A percentile compares a stretch with the other conserved stretches of the same genome.
Evolutionary conservation across 345 rosid genomes (phyloP).

Genomic region (Populus tremula): DNA sequence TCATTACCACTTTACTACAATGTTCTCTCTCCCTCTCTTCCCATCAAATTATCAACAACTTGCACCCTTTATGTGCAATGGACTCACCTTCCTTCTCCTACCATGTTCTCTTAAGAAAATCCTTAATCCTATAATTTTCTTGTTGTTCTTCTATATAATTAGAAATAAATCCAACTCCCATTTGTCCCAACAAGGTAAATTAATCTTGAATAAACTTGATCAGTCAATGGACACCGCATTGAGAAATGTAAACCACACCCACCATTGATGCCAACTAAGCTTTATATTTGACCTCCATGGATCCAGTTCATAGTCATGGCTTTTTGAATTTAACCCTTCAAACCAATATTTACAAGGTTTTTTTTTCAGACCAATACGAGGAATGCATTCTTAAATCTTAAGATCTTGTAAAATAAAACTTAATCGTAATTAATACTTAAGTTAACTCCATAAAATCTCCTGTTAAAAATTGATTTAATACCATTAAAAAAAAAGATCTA

Average conservation of each 20-base stretch:
- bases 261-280: conserved; percentile 9
- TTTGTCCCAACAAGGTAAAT: not conserved
- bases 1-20: not conserved
- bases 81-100: not conserved
- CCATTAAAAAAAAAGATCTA: too few relatives aligned
- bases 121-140: not conserved
- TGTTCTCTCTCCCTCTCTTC: not conserved
- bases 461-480: too few relatives aligned
- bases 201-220: not conserved
- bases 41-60: conserved; percentile 15
- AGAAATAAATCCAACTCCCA: too few relatives aligned
- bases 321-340: too few relatives aligned
- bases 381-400: too few relatives aligned
- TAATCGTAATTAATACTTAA: too few relatives aligned
- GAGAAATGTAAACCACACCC: not conserved
- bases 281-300: not conserved
- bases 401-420: too few relatives aligned
- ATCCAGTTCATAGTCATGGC: not conserved
- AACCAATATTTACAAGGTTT: not conserved
- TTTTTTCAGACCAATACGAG: not conserved
- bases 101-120: not conserved
- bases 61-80: conserved; percentile 28
- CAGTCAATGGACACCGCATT: not conserved
- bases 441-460: too few relatives aligned
- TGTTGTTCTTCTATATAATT: too few relatives aligned